Percentiles rank a stretch among this genome's conserved stretches.
Evolutionary conservation across 768 basidiomycete genomes (phyloP).

Genomic region (Royoungia palumana): DNA sequence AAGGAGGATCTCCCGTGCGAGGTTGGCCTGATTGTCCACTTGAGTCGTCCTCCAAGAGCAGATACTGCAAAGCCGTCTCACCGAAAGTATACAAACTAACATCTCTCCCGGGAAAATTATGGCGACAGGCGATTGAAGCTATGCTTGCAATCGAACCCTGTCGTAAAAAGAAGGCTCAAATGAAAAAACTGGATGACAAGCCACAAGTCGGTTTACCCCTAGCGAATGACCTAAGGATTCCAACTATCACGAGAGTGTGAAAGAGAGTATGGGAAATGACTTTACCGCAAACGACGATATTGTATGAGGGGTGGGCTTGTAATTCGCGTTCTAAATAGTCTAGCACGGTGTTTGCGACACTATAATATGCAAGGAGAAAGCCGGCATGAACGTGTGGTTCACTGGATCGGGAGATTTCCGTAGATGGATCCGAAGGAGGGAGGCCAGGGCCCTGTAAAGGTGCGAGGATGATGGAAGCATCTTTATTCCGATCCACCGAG

Average conservation of each 20-base stretch:
- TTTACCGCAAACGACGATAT: slow-evolving; percentile 32
- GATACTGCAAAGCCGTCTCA: slow-evolving; percentile 11
- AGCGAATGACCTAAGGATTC: slow-evolving; percentile 39
- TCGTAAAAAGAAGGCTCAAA: slow-evolving; percentile 4
- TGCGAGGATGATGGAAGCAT: slow-evolving; percentile 18
- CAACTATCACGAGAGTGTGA: background rate
- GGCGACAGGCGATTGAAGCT: slow-evolving; percentile 33
- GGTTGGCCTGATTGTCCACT: slow-evolving; percentile 44
- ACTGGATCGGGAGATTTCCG: background rate
- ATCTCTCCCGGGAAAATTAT: slow-evolving; percentile 26
- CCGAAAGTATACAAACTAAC: slow-evolving; percentile 45
- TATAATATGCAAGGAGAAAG: slow-evolving; percentile 36
- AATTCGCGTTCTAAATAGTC: slow-evolving; percentile 30
- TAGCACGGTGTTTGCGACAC: slow-evolving; percentile 31
- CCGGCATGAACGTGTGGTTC: slow-evolving; percentile 34
- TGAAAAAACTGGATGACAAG: background rate
- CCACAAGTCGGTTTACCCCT: slow-evolving; percentile 26
- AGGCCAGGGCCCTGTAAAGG: slow-evolving; percentile 26
- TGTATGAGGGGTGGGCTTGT: slow-evolving; percentile 31
- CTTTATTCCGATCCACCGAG: slow-evolving; percentile 6
- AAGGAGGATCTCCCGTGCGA: slow-evolving; percentile 41
- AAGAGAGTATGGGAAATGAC: background rate
- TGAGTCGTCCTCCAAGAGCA: background rate
- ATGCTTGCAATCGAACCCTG: slow-evolving; percentile 40
- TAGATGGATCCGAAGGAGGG: slow-evolving; percentile 10